Evolutionary conservation across 2,329 filamentous ascomycete genomes (phyloP).

Genomic region (Verruconis gallopava): DNA sequence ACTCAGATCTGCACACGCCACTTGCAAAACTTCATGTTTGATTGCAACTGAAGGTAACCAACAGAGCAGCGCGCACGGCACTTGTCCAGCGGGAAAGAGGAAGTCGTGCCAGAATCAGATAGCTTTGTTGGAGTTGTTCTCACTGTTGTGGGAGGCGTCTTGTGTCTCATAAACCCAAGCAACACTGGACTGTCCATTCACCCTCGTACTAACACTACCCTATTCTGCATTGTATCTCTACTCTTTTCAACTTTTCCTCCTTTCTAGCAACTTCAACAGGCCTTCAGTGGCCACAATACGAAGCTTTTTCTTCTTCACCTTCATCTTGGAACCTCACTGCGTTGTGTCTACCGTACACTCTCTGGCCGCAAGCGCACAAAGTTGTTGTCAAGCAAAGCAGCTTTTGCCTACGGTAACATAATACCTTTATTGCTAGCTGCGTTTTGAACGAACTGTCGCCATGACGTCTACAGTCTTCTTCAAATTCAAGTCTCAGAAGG

Average conservation of each 20-base stretch:
- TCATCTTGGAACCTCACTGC: background rate
- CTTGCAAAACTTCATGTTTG: no score
- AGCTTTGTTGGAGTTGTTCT: background rate
- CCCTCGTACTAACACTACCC: background rate
- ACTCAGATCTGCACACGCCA: no score
- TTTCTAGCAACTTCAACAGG: background rate
- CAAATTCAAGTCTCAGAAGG: constrained; percentile 99
- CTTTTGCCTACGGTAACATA: background rate
- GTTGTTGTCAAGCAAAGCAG: background rate
- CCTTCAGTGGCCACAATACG: background rate
- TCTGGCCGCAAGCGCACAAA: background rate
- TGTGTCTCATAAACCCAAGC: background rate
- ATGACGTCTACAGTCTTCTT: constrained; percentile 99
- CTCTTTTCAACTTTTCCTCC: background rate
- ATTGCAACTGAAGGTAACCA: no score
- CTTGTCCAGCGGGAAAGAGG: background rate
- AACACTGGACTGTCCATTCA: background rate
- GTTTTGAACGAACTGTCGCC: constrained; percentile 25
- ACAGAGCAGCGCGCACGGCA: background rate
- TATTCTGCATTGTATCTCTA: background rate
- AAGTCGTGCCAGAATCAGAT: background rate
- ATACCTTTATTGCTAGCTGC: no score
- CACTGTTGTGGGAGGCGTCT: background rate
- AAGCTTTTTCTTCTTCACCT: background rate
- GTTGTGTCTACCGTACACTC: background rate